Evolutionary conservation across 257 asterid species (phyloP).

Genomic region (Fraxinus quadrangulata): DNA sequence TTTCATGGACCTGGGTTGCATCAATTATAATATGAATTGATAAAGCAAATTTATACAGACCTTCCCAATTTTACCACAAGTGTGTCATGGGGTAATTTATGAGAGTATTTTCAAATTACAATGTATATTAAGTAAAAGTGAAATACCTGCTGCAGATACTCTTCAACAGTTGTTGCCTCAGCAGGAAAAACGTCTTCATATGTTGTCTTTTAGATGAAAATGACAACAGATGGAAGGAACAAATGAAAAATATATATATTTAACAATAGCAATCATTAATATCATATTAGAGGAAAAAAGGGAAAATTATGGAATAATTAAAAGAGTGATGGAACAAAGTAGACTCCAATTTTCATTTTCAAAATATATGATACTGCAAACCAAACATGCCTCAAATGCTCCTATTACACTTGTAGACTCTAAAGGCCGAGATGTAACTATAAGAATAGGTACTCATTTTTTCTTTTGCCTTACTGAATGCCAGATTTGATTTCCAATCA

Average conservation of each 20-base stretch:
- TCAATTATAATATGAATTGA: constrained; percentile 2
- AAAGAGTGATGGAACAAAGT: constrained; percentile 7
- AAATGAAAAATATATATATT: constrained; percentile 9
- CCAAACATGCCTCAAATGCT: background rate
- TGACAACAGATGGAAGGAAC: constrained; percentile 21
- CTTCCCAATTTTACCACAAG: too few relatives aligned
- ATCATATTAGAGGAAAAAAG: background rate
- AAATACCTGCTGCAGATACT: constrained; percentile 90
- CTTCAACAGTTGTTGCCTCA: constrained; percentile 94
- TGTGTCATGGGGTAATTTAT: background rate
- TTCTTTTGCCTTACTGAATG: background rate
- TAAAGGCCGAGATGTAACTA: background rate
- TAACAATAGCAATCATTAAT: background rate
- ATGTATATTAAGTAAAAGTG: constrained; percentile 9
- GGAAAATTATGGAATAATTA: background rate
- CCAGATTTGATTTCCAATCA: background rate
- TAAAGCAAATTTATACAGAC: too few relatives aligned
- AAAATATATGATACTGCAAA: background rate
- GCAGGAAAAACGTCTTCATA: constrained; percentile 97
- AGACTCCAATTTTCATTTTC: background rate
- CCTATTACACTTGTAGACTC: background rate
- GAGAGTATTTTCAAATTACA: constrained; percentile 1
- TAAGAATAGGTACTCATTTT: background rate
- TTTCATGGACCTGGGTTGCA: constrained; percentile 83
- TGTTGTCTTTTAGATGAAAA: constrained; percentile 61